Base-by-base conservation (phyloP, 495 filamentous ascomycete genomes). In the Rhizodiscina lignyota region DNA sequence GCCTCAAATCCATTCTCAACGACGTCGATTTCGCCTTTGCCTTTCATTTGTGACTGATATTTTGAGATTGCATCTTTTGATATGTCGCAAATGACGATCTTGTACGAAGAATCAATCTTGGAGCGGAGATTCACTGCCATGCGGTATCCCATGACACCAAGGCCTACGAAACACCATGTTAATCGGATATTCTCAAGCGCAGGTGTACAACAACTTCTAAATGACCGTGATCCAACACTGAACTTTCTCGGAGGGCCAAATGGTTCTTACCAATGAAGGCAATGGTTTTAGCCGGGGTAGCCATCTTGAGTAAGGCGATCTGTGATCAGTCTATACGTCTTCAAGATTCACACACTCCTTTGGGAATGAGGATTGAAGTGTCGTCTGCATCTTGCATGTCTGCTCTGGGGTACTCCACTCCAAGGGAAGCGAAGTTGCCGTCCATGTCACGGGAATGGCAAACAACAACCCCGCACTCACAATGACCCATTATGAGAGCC, bases 91-190 rank as follows among this genome's bases (percentile, higher is more conserved):
- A 50, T 38, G 15, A 43, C 34, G 10, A 50, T 30, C 11, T 39
- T 47, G 18, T 43, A 24, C 11, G 19, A 20, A 2, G 19, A 21
- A 28, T 20, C 17, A 4, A 50, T 37, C 32, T 44, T 44, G 31
- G 38, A 37, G 2, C 47, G 39, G 1, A 50, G 37, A 30, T 50
- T 50, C 13, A 47, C 30, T 10, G 47, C 47, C 47, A 50, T 50
- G 16, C 38, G 42, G 23, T 50, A 50, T 18, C 47, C 47, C 47
- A 50, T 50, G 18, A 50, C 47, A 2, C 47, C 47, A 20, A 50
- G 43, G 32, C 47, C 47, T 50, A 21, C 1, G 5, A n/a, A 18
- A 10, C 34, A 20, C 24, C 8, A 8, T 27, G 24, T 27, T 27
- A 27, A 13, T 13, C 24, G n/a, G n/a, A n/a, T n/a, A n/a, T n/a